Conservation (phyloP, 2,329 filamentous ascomycete species). For the Aspergillus texensis region DNA sequence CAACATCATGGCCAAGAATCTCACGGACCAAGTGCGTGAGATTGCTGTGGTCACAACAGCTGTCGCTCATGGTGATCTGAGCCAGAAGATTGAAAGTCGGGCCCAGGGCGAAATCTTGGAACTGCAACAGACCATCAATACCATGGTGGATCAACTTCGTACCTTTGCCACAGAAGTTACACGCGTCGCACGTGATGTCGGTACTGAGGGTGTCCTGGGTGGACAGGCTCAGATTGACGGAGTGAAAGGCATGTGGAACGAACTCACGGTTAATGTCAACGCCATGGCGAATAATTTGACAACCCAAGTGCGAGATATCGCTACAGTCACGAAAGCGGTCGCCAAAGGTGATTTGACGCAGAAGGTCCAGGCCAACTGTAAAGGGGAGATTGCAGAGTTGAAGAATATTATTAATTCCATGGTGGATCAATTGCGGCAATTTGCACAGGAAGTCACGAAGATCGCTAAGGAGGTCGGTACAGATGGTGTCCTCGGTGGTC, state of each 20-base stretch:
- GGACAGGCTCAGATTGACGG: slow-evolving; percentile 82
- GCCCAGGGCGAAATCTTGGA: slow-evolving; percentile 81
- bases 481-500: slow-evolving; percentile 88
- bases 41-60: slow-evolving; percentile 83
- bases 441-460: slow-evolving; percentile 94
- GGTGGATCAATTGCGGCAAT: slow-evolving; percentile 96
- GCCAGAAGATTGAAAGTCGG: slow-evolving; percentile 80
- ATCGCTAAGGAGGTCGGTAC: slow-evolving; percentile 96
- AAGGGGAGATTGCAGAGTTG: slow-evolving; percentile 88
- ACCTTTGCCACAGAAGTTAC: slow-evolving; percentile 85
- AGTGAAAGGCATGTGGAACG: slow-evolving; percentile 87
- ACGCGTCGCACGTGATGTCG: slow-evolving; percentile 79
- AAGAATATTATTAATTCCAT: slow-evolving; percentile 99
- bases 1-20: slow-evolving; percentile 81
- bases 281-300: slow-evolving; percentile 87
- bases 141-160: slow-evolving; percentile 83
- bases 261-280: slow-evolving; percentile 82
- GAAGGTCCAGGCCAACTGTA: slow-evolving; percentile 91
- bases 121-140: slow-evolving; percentile 83
- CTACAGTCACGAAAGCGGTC: slow-evolving; percentile 71
- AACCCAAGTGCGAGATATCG: slow-evolving; percentile 92
- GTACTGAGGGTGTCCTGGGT: slow-evolving; percentile 79
- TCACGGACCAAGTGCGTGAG: slow-evolving; percentile 82
- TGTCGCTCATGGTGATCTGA: slow-evolving; percentile 79
- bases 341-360: slow-evolving; percentile 89